phyloP scores from a whole-genome alignment of 352 stramenopile genomes.

The Peronospora destructor region DNA sequence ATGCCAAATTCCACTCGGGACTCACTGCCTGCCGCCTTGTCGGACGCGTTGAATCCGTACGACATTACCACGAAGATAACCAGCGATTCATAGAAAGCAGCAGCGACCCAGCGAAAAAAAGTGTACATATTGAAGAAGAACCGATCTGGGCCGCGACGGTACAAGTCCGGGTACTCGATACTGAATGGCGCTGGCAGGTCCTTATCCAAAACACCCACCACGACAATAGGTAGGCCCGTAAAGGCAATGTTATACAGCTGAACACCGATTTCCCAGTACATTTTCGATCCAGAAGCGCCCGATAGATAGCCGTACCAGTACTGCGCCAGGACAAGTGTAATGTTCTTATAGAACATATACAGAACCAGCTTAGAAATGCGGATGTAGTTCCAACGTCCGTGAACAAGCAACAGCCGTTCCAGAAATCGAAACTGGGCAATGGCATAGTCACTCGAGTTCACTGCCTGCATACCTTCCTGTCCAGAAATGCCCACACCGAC shows the following conservation, averaged over 20 bases:
- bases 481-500: constrained; percentile 91
- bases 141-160: constrained; percentile 55
- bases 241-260: constrained; percentile 94
- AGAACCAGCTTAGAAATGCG: constrained; percentile 87
- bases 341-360: constrained; percentile 95
- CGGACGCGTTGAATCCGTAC: constrained; percentile 66
- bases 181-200: constrained; percentile 72
- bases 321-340: constrained; percentile 83
- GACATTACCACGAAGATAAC: constrained; percentile 79
- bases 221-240: constrained; percentile 88
- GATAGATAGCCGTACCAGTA: constrained; percentile 91
- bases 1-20: constrained; percentile 80
- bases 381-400: constrained; percentile 89
- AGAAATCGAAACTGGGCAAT: constrained; percentile 92
- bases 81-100: constrained; percentile 68
- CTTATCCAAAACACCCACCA: constrained; percentile 78
- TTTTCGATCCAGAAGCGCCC: constrained; percentile 86
- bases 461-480: constrained; percentile 91
- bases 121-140: constrained; percentile 78
- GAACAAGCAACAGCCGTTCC: constrained; percentile 84
- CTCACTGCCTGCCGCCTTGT: constrained; percentile 48
- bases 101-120: constrained; percentile 71
- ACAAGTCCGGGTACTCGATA: constrained; percentile 71
- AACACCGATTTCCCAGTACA: constrained; percentile 80
- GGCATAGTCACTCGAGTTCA: constrained; percentile 91